Evolutionary conservation across 805 yeast genomes (phyloP), one percentile per base, ranked within the genome.

Genomic region (Wickerhamiella azyma): DNA sequence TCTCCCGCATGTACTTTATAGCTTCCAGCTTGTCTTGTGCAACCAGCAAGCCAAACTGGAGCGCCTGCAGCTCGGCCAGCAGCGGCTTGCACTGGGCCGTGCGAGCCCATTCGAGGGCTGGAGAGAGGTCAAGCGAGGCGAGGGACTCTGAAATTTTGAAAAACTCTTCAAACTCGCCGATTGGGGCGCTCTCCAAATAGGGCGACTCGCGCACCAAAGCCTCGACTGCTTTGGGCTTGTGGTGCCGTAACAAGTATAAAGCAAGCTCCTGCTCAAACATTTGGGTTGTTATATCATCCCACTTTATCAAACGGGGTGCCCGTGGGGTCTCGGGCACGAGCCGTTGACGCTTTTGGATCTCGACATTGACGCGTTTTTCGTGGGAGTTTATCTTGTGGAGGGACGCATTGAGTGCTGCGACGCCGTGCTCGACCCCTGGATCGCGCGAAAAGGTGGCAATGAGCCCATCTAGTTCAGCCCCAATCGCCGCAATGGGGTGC

Each of bases 91-190:
- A 21, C 24, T 7, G 24, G 6, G 7, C 24, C 57, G 53, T 32
- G 9, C 48, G 49, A 2, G 67, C 66, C 83, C 83, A 77, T 2
- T 58, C 59, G 26, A 73, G 67, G 11, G 81, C 79, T 6, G 70
- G 65, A 5, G 53, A 55, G 24, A 71, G 54, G 44, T 74, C 59
- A 2, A 65, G 61, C 2, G 57, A 44, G 24, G 59, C 59, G 18
- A 71, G 53, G 32, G 64, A 65, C 16, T 57, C 53, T 16, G 72
- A 55, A 2, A 75, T 71, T 11, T 59, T 59, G 21, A 70, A 68
- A 68, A 76, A 60, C 18, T 62, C 56, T 5, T 60, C 55, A 48
- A 75, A 72, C 19, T 65, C 64, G 2, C 50, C 33, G 16, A 10
- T 21, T 4, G 24, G 24, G 4, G 24, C 24, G 7, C 24, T 21